Base-by-base conservation (phyloP, 176 grass and related monocot genomes). In the Themeda triandra region DNA sequence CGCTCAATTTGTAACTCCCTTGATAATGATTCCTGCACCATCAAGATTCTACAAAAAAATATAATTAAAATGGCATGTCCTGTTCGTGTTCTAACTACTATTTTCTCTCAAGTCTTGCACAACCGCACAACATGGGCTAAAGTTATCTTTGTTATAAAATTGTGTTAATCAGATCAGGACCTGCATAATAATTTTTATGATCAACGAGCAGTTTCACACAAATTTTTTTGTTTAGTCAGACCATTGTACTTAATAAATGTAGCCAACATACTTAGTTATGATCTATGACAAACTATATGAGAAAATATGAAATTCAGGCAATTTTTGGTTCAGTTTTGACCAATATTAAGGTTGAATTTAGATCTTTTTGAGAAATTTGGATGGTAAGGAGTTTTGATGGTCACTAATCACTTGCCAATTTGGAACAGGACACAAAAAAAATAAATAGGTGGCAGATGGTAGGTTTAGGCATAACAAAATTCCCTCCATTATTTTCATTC, bases 1-100 rank as follows among this genome's bases (percentile, higher is more conserved):
- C 10, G 76, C 81, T 89, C 83, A 7, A 71, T 74, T 70, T 92
- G 90, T 67, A 97, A 25, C 56, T 94, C 80, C 54, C 66, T 88
- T 54, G 80, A 83, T 45, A 83, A 83, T 63, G 66, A 88, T 77
- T 83, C 80, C 74, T 83, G 9, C 40, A 78, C 3, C 65, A 78
- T 71, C 53, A 51, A 51, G 53, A 88, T 78, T 71, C 86, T 83
- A 64, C 15, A 51, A 12, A 83, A 56, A 11, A 32, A 71, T 24
- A 51, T 5, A 45, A 48, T 64, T 48, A 83, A 80, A 67, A 74
- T 41, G 25, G 45, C 3, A 84, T 60, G 5, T 28, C 39, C 11
- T 23, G 17, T 68, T 7, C 37, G 13, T n/a, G 18, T 69, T 8
- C 23, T 19, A 8, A 8, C 36, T 39, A 39, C 36, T 39, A 39